Percentiles rank a stretch among this genome's conserved stretches.
Conservation (phyloP, 805 yeast genomes). For the Peterozyma xylosa region DNA sequence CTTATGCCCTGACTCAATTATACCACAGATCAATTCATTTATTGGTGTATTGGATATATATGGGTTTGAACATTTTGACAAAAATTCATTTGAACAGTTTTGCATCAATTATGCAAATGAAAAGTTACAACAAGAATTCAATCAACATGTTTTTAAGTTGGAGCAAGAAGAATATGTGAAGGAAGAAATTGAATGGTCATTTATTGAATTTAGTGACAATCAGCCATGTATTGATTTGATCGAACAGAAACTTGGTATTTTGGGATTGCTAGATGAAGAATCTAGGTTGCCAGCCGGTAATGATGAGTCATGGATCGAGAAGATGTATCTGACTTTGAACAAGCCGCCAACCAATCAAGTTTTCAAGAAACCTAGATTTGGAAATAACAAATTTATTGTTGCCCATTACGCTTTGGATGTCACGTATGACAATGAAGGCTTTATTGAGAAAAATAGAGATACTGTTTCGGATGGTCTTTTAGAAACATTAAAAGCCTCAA, state of each 20-base stretch:
- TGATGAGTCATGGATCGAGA: constrained; percentile 87
- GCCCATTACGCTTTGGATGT: constrained; percentile 95
- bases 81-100: constrained; percentile 93
- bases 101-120: constrained; percentile 97
- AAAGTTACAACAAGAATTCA: constrained; percentile 94
- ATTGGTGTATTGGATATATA: constrained; percentile 97
- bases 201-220: constrained; percentile 91
- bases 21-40: constrained; percentile 53
- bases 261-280: constrained; percentile 89
- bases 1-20: constrained; percentile 68
- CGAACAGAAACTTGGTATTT: constrained; percentile 81
- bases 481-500: constrained; percentile 68
- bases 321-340: constrained; percentile 78
- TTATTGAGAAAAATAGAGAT: constrained; percentile 94
- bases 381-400: constrained; percentile 83
- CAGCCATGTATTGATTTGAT: constrained; percentile 94
- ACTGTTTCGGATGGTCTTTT: constrained; percentile 95
- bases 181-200: constrained; percentile 94
- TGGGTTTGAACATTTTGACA: constrained; percentile 94
- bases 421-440: constrained; percentile 85
- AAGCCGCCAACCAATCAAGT: constrained; percentile 69
- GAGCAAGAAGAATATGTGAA: constrained; percentile 93
- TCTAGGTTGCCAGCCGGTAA: constrained; percentile 90
- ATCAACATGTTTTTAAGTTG: constrained; percentile 92
- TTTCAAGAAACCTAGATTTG: constrained; percentile 91